phyloP scores from a whole-genome alignment of 805 yeast genomes.

The Metschnikowia rubicola region DNA sequence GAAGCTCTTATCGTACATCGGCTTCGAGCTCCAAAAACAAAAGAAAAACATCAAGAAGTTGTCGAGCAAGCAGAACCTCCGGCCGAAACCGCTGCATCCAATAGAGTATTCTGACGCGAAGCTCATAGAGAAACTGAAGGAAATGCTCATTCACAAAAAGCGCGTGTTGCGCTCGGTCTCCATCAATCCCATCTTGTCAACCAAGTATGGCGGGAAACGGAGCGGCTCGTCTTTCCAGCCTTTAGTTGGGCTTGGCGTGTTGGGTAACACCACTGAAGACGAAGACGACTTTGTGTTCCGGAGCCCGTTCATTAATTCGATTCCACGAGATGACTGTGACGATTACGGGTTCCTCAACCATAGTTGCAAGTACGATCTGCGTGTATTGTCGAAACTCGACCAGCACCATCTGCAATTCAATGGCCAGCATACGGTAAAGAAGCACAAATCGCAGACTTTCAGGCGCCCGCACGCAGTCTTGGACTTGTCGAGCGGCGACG shows the following conservation, averaged over 20 bases:
- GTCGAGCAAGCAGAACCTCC: slow-evolving; percentile 34
- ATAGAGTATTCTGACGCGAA: slow-evolving; percentile 52
- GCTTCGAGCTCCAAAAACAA: slow-evolving; percentile 51
- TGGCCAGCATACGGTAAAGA: slow-evolving; percentile 25
- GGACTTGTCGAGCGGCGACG: slow-evolving; percentile 6
- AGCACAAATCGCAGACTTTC: slow-evolving; percentile 37
- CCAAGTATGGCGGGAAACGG: slow-evolving; percentile 8
- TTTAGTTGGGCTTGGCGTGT: slow-evolving; percentile 11
- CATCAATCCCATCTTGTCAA: slow-evolving; percentile 22
- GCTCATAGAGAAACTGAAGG: slow-evolving; percentile 46
- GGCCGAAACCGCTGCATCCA: slow-evolving; percentile 16
- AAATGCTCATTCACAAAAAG: slow-evolving; percentile 42
- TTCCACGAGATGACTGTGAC: slow-evolving; percentile 6
- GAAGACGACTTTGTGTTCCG: slow-evolving; percentile 17
- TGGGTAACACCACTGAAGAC: slow-evolving; percentile 6
- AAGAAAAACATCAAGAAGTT: slow-evolving; percentile 40
- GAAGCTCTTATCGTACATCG: slow-evolving; percentile 53
- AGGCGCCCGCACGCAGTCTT: slow-evolving; percentile 3
- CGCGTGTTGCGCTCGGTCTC: slow-evolving; percentile 40
- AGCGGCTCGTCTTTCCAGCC: slow-evolving; percentile 7
- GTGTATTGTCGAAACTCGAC: slow-evolving; percentile 9
- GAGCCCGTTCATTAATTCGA: slow-evolving; percentile 16
- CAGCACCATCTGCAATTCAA: slow-evolving; percentile 8
- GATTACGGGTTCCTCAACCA: slow-evolving; percentile 10
- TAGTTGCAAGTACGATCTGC: slow-evolving; percentile 12